Conservation (phyloP, 2,329 filamentous ascomycete species). For the Emergomyces orientalis region DNA sequence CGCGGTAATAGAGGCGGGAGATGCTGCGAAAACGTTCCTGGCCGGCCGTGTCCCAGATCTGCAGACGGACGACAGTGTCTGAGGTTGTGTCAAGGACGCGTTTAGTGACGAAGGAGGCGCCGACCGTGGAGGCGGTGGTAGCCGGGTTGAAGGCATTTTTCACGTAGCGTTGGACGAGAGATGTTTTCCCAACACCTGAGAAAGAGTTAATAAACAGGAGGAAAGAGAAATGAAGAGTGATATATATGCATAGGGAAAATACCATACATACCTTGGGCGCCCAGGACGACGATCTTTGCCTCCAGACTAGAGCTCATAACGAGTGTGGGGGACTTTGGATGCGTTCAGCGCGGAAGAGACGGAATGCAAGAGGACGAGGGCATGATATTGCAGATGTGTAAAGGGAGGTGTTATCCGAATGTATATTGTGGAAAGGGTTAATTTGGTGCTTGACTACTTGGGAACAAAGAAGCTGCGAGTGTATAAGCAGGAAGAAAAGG, state of each 20-base stretch:
- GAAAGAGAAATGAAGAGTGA: not conserved
- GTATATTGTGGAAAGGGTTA: not conserved
- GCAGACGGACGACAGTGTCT: slow-evolving; percentile 77
- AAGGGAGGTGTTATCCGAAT: not conserved
- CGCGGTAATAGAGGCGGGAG: slow-evolving; percentile 89
- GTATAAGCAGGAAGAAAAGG: not conserved
- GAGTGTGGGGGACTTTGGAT: not conserved
- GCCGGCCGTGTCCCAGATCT: slow-evolving; percentile 94
- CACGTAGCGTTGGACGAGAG: slow-evolving; percentile 43
- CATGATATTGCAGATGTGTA: not conserved
- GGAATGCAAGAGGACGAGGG: not conserved
- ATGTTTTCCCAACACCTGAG: slow-evolving; percentile 46
- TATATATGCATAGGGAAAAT: not conserved
- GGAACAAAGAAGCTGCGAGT: not conserved
- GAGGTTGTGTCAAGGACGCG: slow-evolving; percentile 73
- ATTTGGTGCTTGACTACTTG: not conserved
- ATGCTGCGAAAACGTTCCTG: slow-evolving; percentile 95
- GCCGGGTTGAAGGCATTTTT: slow-evolving; percentile 38
- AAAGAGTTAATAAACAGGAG: not conserved
- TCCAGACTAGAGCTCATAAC: slow-evolving; percentile 42
- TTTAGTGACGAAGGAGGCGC: slow-evolving; percentile 71
- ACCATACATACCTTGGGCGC: slow-evolving; percentile 37
- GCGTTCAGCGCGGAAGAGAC: slow-evolving; percentile 56
- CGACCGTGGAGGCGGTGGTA: slow-evolving; percentile 55
- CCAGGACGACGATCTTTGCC: slow-evolving; percentile 46